These are phyloP conservation scores for Grosmannia huntii DNA, from an alignment of 2,329 filamentous ascomycete species.

Conservation along the genomic window DNA sequence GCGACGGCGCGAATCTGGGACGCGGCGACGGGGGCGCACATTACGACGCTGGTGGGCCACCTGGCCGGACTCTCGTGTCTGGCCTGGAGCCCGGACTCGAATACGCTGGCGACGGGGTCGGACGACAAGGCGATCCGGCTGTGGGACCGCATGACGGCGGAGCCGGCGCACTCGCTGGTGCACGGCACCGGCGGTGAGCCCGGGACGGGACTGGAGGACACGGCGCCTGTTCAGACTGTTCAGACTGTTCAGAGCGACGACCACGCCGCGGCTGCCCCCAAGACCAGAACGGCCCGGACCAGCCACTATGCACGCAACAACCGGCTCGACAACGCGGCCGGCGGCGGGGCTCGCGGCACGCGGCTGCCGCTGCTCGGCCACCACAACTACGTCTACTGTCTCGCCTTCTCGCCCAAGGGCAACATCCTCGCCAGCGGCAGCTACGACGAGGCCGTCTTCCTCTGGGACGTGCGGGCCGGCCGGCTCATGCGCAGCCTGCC, in stretches of 20 bases:
- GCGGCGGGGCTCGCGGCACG: slow-evolving; percentile 19
- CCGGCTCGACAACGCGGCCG: slow-evolving; percentile 2
- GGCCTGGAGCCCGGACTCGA: slow-evolving; percentile 86
- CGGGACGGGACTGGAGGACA: not conserved
- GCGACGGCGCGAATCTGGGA: slow-evolving; percentile 88
- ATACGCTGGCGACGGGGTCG: slow-evolving; percentile 76
- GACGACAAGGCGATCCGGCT: slow-evolving; percentile 94
- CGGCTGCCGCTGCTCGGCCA: slow-evolving; percentile 62
- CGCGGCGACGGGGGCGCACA: slow-evolving; percentile 59
- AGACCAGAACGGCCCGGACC: not conserved
- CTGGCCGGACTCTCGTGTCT: slow-evolving; percentile 85
- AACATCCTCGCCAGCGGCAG: slow-evolving; percentile 93
- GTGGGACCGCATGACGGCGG: slow-evolving; percentile 63
- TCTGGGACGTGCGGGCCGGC: slow-evolving; percentile 90
- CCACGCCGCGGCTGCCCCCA: not conserved
- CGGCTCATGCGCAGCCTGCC: slow-evolving; percentile 81
- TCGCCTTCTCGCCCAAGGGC: slow-evolving; percentile 94
- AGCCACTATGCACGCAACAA: not conserved
- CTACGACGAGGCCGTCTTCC: slow-evolving; percentile 92
- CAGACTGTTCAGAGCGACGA: too few relatives aligned
- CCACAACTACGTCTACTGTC: slow-evolving; percentile 88
- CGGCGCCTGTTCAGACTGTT: too few relatives aligned
- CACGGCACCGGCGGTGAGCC: slow-evolving; percentile 8
- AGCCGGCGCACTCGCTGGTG: slow-evolving; percentile 20
- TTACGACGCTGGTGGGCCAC: slow-evolving; percentile 86